phyloP scores from a whole-genome alignment of 768 basidiomycete genomes.

The Coprinopsis cinerea region DNA sequence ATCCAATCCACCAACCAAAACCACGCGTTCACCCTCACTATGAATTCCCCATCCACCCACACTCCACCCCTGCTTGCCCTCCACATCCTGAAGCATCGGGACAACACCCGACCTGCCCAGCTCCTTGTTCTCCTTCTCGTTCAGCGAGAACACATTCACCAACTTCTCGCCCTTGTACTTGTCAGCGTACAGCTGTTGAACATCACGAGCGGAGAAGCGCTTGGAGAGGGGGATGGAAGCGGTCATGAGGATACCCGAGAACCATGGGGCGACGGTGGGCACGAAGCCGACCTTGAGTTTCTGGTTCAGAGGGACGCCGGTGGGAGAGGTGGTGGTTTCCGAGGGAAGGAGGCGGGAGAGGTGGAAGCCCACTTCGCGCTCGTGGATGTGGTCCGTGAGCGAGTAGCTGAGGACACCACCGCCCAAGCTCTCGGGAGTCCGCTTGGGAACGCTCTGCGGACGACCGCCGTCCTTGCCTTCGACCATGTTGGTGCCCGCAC shows the following conservation, averaged over 20 bases:
- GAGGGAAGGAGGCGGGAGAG: constrained; percentile 58
- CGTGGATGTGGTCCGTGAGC: constrained; percentile 97
- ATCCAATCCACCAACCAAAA: constrained; percentile 93
- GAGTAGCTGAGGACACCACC: constrained; percentile 82
- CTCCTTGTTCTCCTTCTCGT: constrained; percentile 69
- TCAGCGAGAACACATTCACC: constrained; percentile 52
- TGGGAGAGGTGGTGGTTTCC: constrained; percentile 15
- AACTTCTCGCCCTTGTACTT: constrained; percentile 74
- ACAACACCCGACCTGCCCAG: constrained; percentile 66
- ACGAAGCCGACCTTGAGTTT: constrained; percentile 71
- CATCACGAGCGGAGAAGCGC: constrained; percentile 63
- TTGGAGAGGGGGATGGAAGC: constrained; percentile 74
- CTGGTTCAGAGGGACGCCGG: constrained; percentile 2
- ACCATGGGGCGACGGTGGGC: constrained; percentile 89
- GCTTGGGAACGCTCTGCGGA: constrained; percentile 75
- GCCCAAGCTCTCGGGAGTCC: constrained; percentile 66
- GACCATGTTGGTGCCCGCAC: constrained; percentile 82
- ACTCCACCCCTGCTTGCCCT: constrained; percentile 81
- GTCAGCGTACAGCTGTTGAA: constrained; percentile 67
- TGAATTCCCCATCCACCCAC: constrained; percentile 95
- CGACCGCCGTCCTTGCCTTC: constrained; percentile 51
- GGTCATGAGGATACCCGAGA: constrained; percentile 91
- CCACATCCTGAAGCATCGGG: constrained; percentile 68
- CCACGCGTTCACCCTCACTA: constrained; percentile 81
- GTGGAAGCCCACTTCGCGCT: constrained; percentile 88